Percentiles rank a stretch among this genome's conserved stretches.
Evolutionary conservation across 805 yeast species (phyloP).

Genomic region (Grigorovia humatica): DNA sequence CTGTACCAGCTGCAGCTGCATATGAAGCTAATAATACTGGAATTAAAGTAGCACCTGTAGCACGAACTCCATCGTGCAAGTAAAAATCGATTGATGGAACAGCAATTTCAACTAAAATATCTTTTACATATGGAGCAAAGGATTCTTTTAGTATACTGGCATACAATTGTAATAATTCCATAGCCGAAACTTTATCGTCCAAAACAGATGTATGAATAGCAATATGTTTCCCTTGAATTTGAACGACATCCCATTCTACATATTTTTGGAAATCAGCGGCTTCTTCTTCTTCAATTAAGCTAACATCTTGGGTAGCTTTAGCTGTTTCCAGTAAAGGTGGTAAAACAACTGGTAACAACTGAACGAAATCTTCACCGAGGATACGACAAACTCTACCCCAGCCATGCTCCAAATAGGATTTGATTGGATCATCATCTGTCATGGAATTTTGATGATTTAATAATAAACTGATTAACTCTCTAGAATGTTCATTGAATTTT

Average conservation of each 20-base stretch:
- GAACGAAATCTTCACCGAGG: slow-evolving; percentile 76
- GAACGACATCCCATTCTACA: slow-evolving; percentile 93
- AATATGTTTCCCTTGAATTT: slow-evolving; percentile 80
- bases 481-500: slow-evolving; percentile 66
- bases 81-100: slow-evolving; percentile 86
- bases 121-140: slow-evolving; percentile 74
- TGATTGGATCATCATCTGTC: slow-evolving; percentile 65
- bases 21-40: slow-evolving; percentile 65
- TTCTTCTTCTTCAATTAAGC: slow-evolving; percentile 77
- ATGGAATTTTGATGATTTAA: slow-evolving; percentile 57
- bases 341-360: slow-evolving; percentile 70
- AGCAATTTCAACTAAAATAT: slow-evolving; percentile 66
- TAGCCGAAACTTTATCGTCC: slow-evolving; percentile 89
- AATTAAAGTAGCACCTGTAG: slow-evolving; percentile 76
- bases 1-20: slow-evolving; percentile 37
- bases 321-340: slow-evolving; percentile 87
- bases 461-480: slow-evolving; percentile 61
- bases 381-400: slow-evolving; percentile 92
- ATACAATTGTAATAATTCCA: slow-evolving; percentile 75
- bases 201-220: slow-evolving; percentile 92
- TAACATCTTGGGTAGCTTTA: slow-evolving; percentile 79
- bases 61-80: slow-evolving; percentile 89
- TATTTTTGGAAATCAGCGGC: slow-evolving; percentile 75
- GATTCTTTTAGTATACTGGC: slow-evolving; percentile 75
- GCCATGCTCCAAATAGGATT: slow-evolving; percentile 79